Evolutionary conservation across 192 early-diverging fungal species (phyloP), one percentile per base, ranked within the genome.

Genomic region (Pilobolus umbonatus): DNA sequence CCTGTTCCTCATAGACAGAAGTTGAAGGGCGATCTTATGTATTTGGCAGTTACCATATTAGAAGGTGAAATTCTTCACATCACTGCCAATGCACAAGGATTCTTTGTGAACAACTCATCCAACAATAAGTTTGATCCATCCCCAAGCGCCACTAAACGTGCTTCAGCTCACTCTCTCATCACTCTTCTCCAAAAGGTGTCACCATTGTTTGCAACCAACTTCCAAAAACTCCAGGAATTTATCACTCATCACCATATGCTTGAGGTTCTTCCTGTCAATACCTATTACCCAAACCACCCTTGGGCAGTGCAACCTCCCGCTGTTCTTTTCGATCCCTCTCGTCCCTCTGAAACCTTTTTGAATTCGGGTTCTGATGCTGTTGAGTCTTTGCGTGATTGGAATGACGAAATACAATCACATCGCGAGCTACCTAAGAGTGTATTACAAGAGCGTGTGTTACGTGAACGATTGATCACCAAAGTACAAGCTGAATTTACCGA

Each of bases 351-450:
- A 61, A 61, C 75, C 14, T 70, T 81, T 32, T 67, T 92, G 8
- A 72, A 75, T 55, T 78, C 76, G 46, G 81, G 85, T 17, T 63
- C 72, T 15, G 81, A 84, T 46, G 75, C 80, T 29, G 79, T 88
- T 4, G 84, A 82, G 26, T 76, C 82, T 28, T 54, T 89, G 49
- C 89, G 92, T 47, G 95, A 98, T 65, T 99, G 95, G 95, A 98
- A 99, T 72, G 95, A 99, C 57, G 95, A 99, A 68, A 67, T 95
- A 25, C 93, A 96, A 75, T 80, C 84, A 12, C 87, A 90, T 31
- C 84, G 90, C 31, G 92, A 94, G 59, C 78, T 97, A 57, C 92
- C 94, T 3, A 75, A 82, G 15, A 52, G 47, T 34, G 87, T 80
- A 42, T 71, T 90, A 7, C 88, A 86, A 55, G 94, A 98, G 64